phyloP scores from a whole-genome alignment of 176 grass and related monocot species.

The Aegilops sharonensis region DNA sequence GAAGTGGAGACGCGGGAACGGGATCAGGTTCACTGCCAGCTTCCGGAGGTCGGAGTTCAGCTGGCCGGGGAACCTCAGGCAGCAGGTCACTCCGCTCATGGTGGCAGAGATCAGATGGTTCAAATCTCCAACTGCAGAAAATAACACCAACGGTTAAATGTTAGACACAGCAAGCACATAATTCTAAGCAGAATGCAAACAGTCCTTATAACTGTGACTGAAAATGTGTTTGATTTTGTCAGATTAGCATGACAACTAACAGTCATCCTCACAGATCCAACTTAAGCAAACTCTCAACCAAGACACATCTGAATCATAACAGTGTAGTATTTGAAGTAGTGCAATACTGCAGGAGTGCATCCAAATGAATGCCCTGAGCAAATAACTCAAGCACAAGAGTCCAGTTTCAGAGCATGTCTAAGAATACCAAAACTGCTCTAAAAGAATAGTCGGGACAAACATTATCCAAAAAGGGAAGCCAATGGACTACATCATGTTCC shows the following conservation, averaged over 20 bases:
- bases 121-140: constrained; percentile 49
- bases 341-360: not conserved
- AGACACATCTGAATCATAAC: not conserved
- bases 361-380: not conserved
- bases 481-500: not conserved
- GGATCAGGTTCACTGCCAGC: constrained; percentile 64
- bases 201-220: not conserved
- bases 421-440: not conserved
- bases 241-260: not conserved
- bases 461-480: not conserved
- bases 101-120: constrained; percentile 64
- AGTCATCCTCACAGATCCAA: not conserved
- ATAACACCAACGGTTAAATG: not conserved
- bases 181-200: not conserved
- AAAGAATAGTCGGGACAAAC: not conserved
- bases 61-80: constrained; percentile 51
- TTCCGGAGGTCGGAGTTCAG: constrained; percentile 61
- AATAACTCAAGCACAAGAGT: not conserved
- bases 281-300: not conserved
- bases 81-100: constrained; percentile 59
- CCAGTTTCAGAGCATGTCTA: not conserved
- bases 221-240: not conserved
- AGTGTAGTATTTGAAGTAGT: not conserved
- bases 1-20: constrained; percentile 60
- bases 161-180: not conserved